A percentile compares a stretch with the other conserved stretches of the same genome.
Evolutionary conservation across 306 rosid genomes (phyloP).

Genomic region (Gillenia trifoliata): DNA sequence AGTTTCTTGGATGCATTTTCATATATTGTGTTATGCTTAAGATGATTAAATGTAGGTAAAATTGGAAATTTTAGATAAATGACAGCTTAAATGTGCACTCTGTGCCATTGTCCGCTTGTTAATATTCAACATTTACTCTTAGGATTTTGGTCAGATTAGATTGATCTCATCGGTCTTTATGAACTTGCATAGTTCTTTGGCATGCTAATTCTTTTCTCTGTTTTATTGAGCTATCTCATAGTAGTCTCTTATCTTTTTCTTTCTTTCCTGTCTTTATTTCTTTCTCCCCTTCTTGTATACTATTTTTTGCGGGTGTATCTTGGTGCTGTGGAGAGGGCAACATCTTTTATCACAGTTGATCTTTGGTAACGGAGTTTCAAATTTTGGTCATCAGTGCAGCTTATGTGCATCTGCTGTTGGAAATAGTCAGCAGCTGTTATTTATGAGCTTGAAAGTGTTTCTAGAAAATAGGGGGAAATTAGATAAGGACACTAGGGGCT

Average conservation of each 20-base stretch:
- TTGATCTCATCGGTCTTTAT: not conserved
- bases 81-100: not conserved
- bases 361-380: constrained; percentile 59
- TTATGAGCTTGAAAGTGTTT: not conserved
- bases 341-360: constrained; percentile 93
- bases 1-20: not conserved
- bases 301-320: no score
- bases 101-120: not conserved
- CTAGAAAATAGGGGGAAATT: not conserved
- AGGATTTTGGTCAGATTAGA: not conserved
- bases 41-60: no score
- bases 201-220: no score
- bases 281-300: no score
- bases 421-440: not conserved
- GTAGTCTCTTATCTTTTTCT: no score
- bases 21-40: no score
- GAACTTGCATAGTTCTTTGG: no score
- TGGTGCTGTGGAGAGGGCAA: no score
- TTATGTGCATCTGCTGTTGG: not conserved
- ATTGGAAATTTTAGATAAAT: not conserved
- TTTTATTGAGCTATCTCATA: no score
- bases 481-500: no score
- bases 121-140: not conserved
- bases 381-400: constrained; percentile 3
- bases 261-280: no score